A percentile compares a stretch with the other conserved stretches of the same genome.
These are phyloP conservation scores for Aphanomyces cochlioides DNA, from an alignment of 352 stramenopile species.

Conservation along the genomic window DNA sequence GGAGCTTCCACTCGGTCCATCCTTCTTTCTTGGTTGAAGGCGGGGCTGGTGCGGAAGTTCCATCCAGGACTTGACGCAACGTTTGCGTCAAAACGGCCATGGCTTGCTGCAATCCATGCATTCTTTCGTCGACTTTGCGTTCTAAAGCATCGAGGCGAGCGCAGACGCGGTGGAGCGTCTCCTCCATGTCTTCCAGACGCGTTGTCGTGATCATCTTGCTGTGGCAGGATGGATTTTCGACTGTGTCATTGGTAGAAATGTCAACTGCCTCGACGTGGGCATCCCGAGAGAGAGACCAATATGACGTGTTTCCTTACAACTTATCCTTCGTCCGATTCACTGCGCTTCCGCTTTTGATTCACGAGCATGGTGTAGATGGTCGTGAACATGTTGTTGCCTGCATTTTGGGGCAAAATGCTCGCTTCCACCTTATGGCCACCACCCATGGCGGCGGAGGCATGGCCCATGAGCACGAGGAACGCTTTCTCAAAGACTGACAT, in stretches of 20 bases:
- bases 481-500: conserved; percentile 10
- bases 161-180: conserved; percentile 10
- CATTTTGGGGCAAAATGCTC: conserved; percentile 8
- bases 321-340: conserved; percentile 12
- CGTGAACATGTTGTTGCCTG: conserved; percentile 18
- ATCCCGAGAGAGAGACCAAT: background rate
- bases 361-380: conserved; percentile 17
- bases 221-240: conserved; percentile 3
- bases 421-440: too few species aligned
- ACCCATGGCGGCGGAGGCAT: background rate
- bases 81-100: background rate
- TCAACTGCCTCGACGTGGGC: background rate
- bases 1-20: too few species aligned
- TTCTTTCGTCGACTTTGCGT: background rate
- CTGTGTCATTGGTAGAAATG: conserved; percentile 1
- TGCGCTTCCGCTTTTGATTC: conserved; percentile 19
- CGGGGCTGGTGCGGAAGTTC: too few species aligned
- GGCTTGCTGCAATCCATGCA: background rate
- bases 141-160: conserved; percentile 7
- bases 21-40: too few species aligned
- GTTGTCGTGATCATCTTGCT: background rate
- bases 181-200: background rate
- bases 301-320: background rate
- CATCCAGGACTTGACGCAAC: too few species aligned
- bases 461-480: conserved; percentile 3